These are phyloP conservation scores for Euptelea pleiosperma DNA, from an alignment of 164 flowering plant species.

Conservation along the genomic window DNA sequence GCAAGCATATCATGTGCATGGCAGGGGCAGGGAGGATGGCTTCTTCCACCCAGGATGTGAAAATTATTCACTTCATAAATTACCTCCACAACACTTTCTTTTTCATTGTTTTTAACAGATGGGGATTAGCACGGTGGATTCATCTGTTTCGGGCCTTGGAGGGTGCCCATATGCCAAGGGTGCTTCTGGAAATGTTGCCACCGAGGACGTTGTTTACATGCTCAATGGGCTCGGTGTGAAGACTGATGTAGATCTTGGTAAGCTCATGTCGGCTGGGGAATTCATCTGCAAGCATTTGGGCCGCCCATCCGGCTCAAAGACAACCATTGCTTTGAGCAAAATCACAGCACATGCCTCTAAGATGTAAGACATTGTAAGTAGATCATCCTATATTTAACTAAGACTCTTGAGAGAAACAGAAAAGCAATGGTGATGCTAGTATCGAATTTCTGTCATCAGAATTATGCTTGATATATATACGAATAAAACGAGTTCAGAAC, in stretches of 20 bases:
- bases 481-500: neutral
- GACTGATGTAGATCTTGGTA: conserved; percentile 78
- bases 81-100: no score
- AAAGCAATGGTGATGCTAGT: neutral
- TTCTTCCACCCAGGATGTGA: no score
- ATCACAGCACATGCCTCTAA: conserved; percentile 60
- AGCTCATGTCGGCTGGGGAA: conserved; percentile 80
- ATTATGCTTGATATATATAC: neutral
- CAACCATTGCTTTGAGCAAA: conserved; percentile 72
- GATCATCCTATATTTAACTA: neutral
- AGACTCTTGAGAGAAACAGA: neutral
- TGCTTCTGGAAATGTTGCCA: conserved; percentile 97
- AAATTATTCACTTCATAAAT: neutral
- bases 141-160: conserved; percentile 89
- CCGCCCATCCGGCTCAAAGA: conserved; percentile 78
- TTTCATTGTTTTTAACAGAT: conserved; percentile 46
- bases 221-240: conserved; percentile 82
- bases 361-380: conserved; percentile 27
- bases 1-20: no score
- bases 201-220: conserved; percentile 96
- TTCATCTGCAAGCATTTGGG: conserved; percentile 77
- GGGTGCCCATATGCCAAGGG: conserved; percentile 99
- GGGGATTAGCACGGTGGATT: conserved; percentile 87
- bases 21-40: no score
- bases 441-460: neutral